Percentiles rank a stretch among this genome's conserved stretches.
phyloP scores from a whole-genome alignment of 164 flowering plant species.

The Cinnamomum chago region DNA sequence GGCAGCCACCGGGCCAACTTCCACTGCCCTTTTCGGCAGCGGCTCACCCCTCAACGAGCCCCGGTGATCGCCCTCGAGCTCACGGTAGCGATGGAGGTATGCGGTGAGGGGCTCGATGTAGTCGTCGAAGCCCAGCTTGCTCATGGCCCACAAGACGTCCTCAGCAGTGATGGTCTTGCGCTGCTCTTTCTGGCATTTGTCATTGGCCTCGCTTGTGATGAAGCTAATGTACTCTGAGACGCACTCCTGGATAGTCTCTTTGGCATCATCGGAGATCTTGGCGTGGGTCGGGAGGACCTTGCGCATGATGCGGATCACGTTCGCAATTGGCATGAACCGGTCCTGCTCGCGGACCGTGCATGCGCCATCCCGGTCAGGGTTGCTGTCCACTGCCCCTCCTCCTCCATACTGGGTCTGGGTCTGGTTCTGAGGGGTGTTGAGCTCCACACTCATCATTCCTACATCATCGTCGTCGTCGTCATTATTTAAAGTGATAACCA shows the following conservation, averaged over 20 bases:
- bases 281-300: constrained; percentile 72
- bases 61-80: constrained; percentile 40
- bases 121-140: constrained; percentile 79
- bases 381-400: constrained; percentile 4
- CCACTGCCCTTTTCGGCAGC: constrained; percentile 23
- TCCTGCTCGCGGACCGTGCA: constrained; percentile 78
- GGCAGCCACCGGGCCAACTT: constrained; percentile 10
- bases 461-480: not conserved
- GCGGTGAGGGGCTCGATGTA: constrained; percentile 63
- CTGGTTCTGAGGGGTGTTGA: not conserved
- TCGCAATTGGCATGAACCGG: constrained; percentile 82
- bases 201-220: constrained; percentile 82
- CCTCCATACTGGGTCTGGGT: not conserved
- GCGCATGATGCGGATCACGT: constrained; percentile 80
- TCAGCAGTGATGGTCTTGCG: constrained; percentile 86
- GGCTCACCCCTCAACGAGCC: constrained; percentile 47
- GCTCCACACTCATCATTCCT: not conserved
- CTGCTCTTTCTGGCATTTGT: constrained; percentile 81
- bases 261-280: constrained; percentile 79
- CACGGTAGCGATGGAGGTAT: constrained; percentile 37
- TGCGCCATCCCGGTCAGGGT: constrained; percentile 23
- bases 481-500: not conserved
- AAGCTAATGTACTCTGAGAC: constrained; percentile 85
- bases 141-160: constrained; percentile 82
- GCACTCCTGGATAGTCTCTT: constrained; percentile 80